Conservation (phyloP, 2,329 filamentous ascomycete genomes). For the Phaeomoniella chlamydospora region DNA sequence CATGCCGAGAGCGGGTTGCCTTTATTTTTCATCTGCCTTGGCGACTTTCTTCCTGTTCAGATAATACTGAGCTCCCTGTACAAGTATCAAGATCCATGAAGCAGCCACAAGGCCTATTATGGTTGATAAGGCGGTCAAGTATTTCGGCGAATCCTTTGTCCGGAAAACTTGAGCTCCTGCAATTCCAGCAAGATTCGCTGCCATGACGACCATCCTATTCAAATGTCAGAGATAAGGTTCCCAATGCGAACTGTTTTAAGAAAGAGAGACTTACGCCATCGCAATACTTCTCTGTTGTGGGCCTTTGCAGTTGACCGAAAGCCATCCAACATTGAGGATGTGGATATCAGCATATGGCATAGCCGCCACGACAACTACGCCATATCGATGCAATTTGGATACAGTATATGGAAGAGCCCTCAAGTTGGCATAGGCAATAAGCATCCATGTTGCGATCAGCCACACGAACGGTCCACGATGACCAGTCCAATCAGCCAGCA, state of each 20-base stretch:
- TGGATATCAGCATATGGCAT: conserved; percentile 10
- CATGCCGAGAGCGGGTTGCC: too few relatives aligned
- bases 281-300: neutral
- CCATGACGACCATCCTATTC: conserved; percentile 45
- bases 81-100: neutral
- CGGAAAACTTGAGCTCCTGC: conserved; percentile 48
- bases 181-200: conserved; percentile 46
- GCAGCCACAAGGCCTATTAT: neutral
- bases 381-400: conserved; percentile 15
- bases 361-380: conserved; percentile 14
- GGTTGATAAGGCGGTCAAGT: conserved; percentile 12
- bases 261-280: conserved; percentile 25
- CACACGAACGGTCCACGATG: conserved; percentile 21
- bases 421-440: conserved; percentile 22
- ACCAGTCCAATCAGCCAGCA: conserved; percentile 14
- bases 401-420: conserved; percentile 9
- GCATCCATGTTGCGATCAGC: conserved; percentile 20
- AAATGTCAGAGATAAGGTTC: conserved; percentile 42
- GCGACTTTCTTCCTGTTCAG: too few relatives aligned
- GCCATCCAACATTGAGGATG: neutral
- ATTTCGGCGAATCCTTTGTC: conserved; percentile 34
- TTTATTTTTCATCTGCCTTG: too few relatives aligned
- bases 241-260: conserved; percentile 44
- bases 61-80: neutral
- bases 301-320: neutral